Base-by-base conservation (phyloP, 371 early-diverging fungal genomes). In the Capillidium rhysosporum region DNA sequence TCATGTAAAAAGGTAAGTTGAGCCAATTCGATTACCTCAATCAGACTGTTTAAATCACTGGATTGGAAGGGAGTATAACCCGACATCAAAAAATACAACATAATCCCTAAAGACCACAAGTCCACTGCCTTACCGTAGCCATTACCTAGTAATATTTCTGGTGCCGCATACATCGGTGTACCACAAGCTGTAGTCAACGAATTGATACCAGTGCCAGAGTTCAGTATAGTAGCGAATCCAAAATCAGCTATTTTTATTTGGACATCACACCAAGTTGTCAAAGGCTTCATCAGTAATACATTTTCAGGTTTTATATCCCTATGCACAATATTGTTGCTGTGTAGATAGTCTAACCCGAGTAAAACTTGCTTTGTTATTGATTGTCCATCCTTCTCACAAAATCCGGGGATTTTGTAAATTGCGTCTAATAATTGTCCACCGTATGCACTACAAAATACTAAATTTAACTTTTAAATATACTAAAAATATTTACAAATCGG, bases 251-350 rank as follows among this genome's bases (percentile, higher is more conserved):
- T 80, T 64, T 97, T 97, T 26, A 98, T 64, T 51, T 82, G 75
- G 10, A 87, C 91, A 41, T 92, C 72, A 12, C 34, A n/a, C 24
- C 23, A 29, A 8, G 3, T 47, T 26, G 30, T 16, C 29, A 2
- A 23, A 21, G 20, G n/a, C 2, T 72, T 60, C 25, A 85, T 89
- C 24, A 99, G 64, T 53, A 99, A 67, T 51, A 99, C 62, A 58
- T 99, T 99, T 62, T 98, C 99, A 21, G 92, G 92, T 66, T 93
- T 92, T 48, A 92, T 86, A 58, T 88, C 88, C 18, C 99, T 67
- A 63, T 99, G 99, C 56, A 99, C 98, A 1, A 99, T 86, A 58
- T 91, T 75, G 59, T 91, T 90, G 23, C 68, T 63, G 64, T 99
- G 99, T 34, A 99, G 71, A 62, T 97, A 97, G 2, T 69, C 41